A percentile compares a stretch with the other conserved stretches of the same genome.
These are phyloP conservation scores for Gossypium laxum DNA, from an alignment of 441 rosid species.

Conservation along the genomic window DNA sequence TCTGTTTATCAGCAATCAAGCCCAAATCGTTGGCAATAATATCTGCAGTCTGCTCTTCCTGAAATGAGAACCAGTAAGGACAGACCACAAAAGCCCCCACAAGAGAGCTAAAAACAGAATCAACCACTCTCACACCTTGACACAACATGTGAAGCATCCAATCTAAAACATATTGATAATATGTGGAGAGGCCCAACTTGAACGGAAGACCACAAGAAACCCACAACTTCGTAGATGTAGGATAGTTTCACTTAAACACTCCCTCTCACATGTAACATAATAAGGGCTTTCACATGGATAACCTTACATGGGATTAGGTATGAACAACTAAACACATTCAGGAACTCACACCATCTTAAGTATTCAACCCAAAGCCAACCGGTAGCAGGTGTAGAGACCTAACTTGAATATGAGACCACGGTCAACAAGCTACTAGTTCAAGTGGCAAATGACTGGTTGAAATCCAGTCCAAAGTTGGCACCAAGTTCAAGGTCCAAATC, in stretches of 20 bases:
- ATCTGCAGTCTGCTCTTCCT: conserved; percentile 21
- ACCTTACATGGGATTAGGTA: background rate
- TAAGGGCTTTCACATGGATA: background rate
- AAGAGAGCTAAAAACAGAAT: background rate
- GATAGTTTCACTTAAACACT: background rate
- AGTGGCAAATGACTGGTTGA: too few relatives aligned
- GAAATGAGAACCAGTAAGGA: conserved; percentile 13
- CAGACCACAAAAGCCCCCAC: background rate
- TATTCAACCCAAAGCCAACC: background rate
- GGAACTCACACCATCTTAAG: background rate
- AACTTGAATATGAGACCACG: background rate
- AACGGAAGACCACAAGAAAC: background rate
- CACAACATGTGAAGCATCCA: background rate
- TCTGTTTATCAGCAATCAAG: conserved; percentile 9
- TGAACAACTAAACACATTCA: background rate
- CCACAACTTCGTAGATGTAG: background rate
- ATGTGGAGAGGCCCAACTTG: background rate
- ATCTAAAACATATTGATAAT: background rate
- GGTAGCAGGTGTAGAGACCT: background rate
- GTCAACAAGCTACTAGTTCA: too few relatives aligned
- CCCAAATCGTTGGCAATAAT: conserved; percentile 9
- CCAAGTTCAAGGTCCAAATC: too few relatives aligned
- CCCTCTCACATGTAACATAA: background rate
- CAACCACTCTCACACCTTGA: background rate
- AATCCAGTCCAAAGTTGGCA: too few relatives aligned